These are phyloP conservation scores for Trametes coccinea DNA, from an alignment of 768 basidiomycete species.

Conservation along the genomic window DNA sequence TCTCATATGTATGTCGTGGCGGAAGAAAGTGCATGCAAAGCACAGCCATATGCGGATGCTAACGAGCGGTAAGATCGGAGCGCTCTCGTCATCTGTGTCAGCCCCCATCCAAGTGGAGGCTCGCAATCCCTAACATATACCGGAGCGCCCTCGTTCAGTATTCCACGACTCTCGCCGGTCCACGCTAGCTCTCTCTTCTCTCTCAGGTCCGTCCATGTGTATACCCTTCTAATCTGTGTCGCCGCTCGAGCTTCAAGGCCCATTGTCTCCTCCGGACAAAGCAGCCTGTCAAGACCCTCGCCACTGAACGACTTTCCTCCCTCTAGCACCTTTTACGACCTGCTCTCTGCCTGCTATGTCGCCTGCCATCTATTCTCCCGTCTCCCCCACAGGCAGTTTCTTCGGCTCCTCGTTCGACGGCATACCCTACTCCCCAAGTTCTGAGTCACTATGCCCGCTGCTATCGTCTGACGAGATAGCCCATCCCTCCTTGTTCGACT, in stretches of 20 bases:
- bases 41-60: constrained; percentile 16
- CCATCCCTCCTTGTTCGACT: constrained; percentile 5
- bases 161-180: constrained; percentile 1
- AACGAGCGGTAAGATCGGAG: constrained; percentile 14
- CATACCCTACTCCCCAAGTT: constrained; percentile 11
- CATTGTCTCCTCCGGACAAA: constrained; percentile 19
- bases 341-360: constrained; percentile 14
- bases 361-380: constrained; percentile 14
- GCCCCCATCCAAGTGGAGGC: constrained; percentile 8
- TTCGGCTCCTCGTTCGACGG: constrained; percentile 2
- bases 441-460: constrained; percentile 12
- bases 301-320: constrained; percentile 6
- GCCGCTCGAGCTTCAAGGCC: constrained; percentile 1
- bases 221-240: neutral
- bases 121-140: constrained; percentile 5
- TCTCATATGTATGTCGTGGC: neutral
- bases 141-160: constrained; percentile 2
- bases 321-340: constrained; percentile 2
- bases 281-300: constrained; percentile 11
- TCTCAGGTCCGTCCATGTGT: constrained; percentile 3
- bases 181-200: neutral
- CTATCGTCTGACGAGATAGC: constrained; percentile 1
- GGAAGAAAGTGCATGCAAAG: neutral
- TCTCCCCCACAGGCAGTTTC: constrained; percentile 1
- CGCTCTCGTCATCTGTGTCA: constrained; percentile 11